Evolutionary conservation across 2,329 filamentous ascomycete genomes (phyloP).

Genomic region (Fusarium gaditjirri): DNA sequence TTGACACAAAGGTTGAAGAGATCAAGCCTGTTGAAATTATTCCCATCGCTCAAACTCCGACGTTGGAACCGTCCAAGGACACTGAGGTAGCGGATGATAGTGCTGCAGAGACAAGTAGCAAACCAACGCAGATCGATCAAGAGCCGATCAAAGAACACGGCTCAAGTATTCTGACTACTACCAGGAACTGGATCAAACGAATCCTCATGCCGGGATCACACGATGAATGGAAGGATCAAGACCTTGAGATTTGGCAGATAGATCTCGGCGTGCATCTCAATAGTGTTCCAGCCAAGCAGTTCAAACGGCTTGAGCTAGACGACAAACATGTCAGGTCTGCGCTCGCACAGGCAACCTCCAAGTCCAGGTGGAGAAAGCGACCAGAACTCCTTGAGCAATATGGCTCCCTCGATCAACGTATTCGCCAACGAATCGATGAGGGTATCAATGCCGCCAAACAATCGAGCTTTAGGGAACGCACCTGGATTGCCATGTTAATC

Average conservation of each 20-base stretch:
- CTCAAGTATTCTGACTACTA: background rate
- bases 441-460: rapidly evolving
- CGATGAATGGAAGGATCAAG: background rate
- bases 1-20: background rate
- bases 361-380: background rate
- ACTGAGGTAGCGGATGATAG: background rate
- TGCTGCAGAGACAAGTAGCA: rapidly evolving
- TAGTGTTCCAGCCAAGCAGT: rapidly evolving
- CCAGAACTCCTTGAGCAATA: background rate
- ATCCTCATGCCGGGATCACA: rapidly evolving
- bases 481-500: background rate
- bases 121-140: too few species aligned
- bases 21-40: too few species aligned
- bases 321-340: background rate
- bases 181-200: background rate
- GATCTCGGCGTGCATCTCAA: background rate
- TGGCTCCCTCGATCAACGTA: background rate
- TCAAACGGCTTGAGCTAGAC: background rate
- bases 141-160: rapidly evolving
- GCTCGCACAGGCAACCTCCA: rapidly evolving
- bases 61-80: background rate
- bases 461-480: background rate
- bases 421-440: background rate
- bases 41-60: rapidly evolving
- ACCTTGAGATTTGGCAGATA: background rate